Percentiles rank a stretch among this genome's conserved stretches.
Evolutionary conservation across 2,329 filamentous ascomycete species (phyloP).

Genomic region (Aureobasidium subglaciale): DNA sequence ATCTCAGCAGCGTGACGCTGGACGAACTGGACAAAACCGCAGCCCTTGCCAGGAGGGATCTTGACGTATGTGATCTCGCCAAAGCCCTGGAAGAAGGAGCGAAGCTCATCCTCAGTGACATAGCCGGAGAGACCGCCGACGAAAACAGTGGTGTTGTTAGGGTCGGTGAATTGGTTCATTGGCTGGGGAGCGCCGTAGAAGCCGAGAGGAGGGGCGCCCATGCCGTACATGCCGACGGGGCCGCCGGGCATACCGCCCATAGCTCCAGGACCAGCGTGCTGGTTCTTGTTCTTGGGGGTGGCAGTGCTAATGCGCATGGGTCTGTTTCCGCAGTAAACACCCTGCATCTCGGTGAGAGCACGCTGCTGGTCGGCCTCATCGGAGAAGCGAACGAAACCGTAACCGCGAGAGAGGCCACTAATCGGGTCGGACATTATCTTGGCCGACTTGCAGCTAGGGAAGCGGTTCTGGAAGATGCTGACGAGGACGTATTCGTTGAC

Average conservation of each 20-base stretch:
- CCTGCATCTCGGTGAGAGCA: constrained; percentile 95
- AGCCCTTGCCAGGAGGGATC: constrained; percentile 98
- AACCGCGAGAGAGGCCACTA: constrained; percentile 93
- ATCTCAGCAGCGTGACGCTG: constrained; percentile 98
- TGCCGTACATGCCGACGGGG: constrained; percentile 58
- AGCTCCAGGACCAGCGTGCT: constrained; percentile 45
- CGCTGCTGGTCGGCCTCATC: constrained; percentile 95
- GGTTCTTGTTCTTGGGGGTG: constrained; percentile 84
- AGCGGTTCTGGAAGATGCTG: constrained; percentile 92
- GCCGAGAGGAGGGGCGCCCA: constrained; percentile 62
- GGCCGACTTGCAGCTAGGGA: constrained; percentile 95
- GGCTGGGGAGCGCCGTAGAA: constrained; percentile 61
- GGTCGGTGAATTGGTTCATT: constrained; percentile 99
- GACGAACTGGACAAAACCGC: constrained; percentile 97
- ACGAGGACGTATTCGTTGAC: constrained; percentile 98
- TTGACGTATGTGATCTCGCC: constrained; percentile 99
- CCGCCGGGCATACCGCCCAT: constrained; percentile 43
- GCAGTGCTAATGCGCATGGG: constrained; percentile 98
- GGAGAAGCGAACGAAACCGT: constrained; percentile 95
- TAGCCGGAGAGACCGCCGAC: constrained; percentile 95
- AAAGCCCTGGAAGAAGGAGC: constrained; percentile 99
- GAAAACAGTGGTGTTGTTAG: constrained; percentile 99
- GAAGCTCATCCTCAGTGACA: constrained; percentile 98
- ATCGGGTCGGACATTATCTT: constrained; percentile 99
- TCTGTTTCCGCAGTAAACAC: constrained; percentile 96